These are phyloP conservation scores for Crucihimalaya himalaica DNA, from an alignment of 345 rosid genomes.

Conservation along the genomic window DNA sequence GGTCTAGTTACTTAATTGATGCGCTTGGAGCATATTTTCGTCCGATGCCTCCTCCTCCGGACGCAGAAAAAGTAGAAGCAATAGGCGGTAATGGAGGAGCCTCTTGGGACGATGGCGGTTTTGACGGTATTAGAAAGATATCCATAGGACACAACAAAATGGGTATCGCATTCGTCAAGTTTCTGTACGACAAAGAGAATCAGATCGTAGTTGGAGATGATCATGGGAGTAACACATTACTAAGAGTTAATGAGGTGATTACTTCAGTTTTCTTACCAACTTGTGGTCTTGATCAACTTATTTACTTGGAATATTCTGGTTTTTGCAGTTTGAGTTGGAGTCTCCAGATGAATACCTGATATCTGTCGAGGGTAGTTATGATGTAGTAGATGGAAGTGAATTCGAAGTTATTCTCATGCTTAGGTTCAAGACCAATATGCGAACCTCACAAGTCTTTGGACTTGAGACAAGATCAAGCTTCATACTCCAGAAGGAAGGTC, in stretches of 20 bases:
- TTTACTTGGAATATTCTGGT: background rate
- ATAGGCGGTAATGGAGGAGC: conserved; percentile 12
- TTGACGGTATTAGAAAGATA: background rate
- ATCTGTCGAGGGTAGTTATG: background rate
- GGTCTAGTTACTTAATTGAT: background rate
- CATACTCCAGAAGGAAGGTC: background rate
- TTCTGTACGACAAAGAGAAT: background rate
- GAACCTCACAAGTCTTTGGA: background rate
- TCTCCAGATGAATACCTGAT: conserved; percentile 4
- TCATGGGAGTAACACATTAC: conserved; percentile 6
- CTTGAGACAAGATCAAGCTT: background rate
- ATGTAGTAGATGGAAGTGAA: background rate
- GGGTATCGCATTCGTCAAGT: conserved; percentile 9
- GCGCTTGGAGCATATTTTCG: background rate
- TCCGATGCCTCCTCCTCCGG: background rate
- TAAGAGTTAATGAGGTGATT: background rate
- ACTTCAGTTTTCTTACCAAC: background rate
- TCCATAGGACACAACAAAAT: background rate
- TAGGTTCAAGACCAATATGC: conserved; percentile 9
- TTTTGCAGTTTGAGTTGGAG: conserved; percentile 1
- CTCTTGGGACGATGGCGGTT: conserved; percentile 20
- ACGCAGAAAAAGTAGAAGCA: background rate
- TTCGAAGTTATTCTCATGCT: background rate
- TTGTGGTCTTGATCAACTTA: background rate
- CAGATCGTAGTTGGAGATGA: background rate